phyloP scores from a whole-genome alignment of 2,329 filamentous ascomycete genomes.

The Diplodia sapinea region DNA sequence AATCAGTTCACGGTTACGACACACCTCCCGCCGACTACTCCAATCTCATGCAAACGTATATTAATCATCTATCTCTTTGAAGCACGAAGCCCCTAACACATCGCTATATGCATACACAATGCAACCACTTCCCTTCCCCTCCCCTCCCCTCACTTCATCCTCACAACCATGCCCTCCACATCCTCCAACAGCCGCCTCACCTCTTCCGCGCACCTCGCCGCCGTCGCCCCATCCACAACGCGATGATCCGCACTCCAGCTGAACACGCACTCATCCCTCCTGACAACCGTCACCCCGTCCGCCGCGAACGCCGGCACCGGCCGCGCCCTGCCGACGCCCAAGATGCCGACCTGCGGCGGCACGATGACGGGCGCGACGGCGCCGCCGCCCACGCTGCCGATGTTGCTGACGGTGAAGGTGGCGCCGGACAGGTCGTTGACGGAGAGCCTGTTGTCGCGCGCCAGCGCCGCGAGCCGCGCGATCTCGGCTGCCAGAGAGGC shows the following conservation, averaged over 20 bases:
- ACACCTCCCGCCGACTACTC: too few relatives aligned
- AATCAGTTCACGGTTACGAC: too few relatives aligned
- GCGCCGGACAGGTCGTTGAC: constrained; percentile 79
- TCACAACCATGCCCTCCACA: constrained; percentile 85
- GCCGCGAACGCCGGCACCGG: constrained; percentile 77
- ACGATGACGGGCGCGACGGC: constrained; percentile 92
- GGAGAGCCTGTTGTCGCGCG: constrained; percentile 74
- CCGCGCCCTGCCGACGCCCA: constrained; percentile 83
- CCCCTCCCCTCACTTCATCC: constrained; percentile 64
- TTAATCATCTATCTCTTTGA: too few relatives aligned
- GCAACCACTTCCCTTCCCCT: neutral
- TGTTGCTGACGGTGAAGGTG: constrained; percentile 95
- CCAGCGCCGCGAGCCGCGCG: constrained; percentile 72
- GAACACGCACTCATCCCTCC: constrained; percentile 83
- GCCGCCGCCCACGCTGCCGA: constrained; percentile 91
- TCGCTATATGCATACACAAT: neutral
- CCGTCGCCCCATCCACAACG: constrained; percentile 91
- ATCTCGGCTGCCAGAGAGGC: constrained; percentile 79
- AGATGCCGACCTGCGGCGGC: constrained; percentile 86
- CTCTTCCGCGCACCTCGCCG: constrained; percentile 86
- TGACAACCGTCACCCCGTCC: constrained; percentile 62
- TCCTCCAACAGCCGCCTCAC: constrained; percentile 81
- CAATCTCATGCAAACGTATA: too few relatives aligned
- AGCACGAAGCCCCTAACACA: too few relatives aligned
- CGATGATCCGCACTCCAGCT: constrained; percentile 97